Conservation (phyloP, 306 rosid genomes). For the Lathyrus sativus region DNA sequence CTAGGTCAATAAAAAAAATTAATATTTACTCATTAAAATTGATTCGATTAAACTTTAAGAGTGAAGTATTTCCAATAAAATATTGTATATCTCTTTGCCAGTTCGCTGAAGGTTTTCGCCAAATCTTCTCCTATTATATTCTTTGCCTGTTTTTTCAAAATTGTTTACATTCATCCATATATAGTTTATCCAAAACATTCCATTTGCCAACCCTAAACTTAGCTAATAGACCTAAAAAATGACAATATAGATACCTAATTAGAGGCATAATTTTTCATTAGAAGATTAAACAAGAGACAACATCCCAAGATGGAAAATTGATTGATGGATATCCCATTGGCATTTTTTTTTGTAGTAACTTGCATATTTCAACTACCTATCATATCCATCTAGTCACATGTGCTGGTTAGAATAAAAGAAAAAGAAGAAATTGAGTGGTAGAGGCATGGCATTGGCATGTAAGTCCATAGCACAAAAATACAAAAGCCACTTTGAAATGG, state of each 20-base stretch:
- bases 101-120: too few species aligned
- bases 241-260: neutral
- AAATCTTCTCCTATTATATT: too few species aligned
- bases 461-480: constrained; percentile 31
- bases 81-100: too few species aligned
- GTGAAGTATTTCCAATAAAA: too few species aligned
- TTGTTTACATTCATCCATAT: too few species aligned
- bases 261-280: constrained; percentile 24
- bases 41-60: too few species aligned
- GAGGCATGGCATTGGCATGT: constrained; percentile 34
- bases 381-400: constrained; percentile 32
- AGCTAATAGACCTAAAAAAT: constrained; percentile 5
- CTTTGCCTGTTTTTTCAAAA: too few species aligned
- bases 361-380: constrained; percentile 33
- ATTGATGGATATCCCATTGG: constrained; percentile 42
- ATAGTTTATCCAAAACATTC: too few species aligned
- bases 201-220: too few species aligned
- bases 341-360: constrained; percentile 41
- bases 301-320: constrained; percentile 33
- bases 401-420: constrained; percentile 39
- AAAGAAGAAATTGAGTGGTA: constrained; percentile 36
- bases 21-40: too few species aligned
- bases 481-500: constrained; percentile 27
- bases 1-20: too few species aligned
- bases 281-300: constrained; percentile 39